These are phyloP conservation scores for Myxozyma geophila DNA, from an alignment of 805 yeast genomes.

Conservation along the genomic window DNA sequence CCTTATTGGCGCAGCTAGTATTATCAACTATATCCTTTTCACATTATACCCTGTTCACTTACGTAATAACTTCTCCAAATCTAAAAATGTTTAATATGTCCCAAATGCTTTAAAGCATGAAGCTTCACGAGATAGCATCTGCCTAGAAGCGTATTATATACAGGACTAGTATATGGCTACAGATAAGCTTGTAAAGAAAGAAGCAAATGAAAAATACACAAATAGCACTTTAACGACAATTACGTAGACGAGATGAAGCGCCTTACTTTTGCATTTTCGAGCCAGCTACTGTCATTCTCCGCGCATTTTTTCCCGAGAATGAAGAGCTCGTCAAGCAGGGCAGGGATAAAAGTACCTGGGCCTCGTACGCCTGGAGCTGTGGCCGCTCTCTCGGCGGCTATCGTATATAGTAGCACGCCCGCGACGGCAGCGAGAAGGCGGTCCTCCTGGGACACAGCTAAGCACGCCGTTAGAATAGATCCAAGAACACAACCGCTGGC, in stretches of 20 bases:
- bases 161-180: not conserved
- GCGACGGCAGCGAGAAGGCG: conserved; percentile 51
- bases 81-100: too few relatives aligned
- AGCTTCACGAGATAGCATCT: too few relatives aligned
- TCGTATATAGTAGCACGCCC: conserved; percentile 63
- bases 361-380: conserved; percentile 46
- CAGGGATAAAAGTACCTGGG: conserved; percentile 59
- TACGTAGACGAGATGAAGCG: conserved; percentile 7
- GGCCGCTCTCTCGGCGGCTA: conserved; percentile 64
- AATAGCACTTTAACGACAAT: not conserved
- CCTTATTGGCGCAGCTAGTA: too few relatives aligned
- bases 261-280: conserved; percentile 24
- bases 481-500: conserved; percentile 88
- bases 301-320: conserved; percentile 6
- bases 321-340: conserved; percentile 53
- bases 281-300: conserved; percentile 21
- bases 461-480: conserved; percentile 63
- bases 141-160: not conserved
- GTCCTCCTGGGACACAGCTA: conserved; percentile 52
- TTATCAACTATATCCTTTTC: too few relatives aligned
- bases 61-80: too few relatives aligned
- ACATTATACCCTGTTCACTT: too few relatives aligned
- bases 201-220: not conserved
- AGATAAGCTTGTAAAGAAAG: not conserved
- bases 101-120: too few relatives aligned